Percentiles rank a stretch among this genome's conserved stretches.
These are phyloP conservation scores for Lentinus tigrinus DNA, from an alignment of 768 basidiomycete species.

Conservation along the genomic window DNA sequence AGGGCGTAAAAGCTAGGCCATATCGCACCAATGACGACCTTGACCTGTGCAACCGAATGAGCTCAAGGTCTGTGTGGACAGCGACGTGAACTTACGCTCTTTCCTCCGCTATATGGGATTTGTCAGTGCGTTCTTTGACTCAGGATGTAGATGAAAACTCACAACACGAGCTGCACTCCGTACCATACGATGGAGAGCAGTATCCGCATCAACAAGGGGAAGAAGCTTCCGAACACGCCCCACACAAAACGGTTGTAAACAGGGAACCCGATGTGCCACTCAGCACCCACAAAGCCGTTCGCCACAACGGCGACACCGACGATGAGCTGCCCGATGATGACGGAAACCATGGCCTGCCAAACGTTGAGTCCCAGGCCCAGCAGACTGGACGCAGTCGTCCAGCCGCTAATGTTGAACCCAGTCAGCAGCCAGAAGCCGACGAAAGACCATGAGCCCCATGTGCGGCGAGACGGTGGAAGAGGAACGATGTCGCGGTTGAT, in stretches of 20 bases:
- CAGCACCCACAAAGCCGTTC: constrained; percentile 18
- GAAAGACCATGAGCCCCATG: constrained; percentile 22
- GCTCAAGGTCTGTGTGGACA: not conserved
- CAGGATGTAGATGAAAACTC: not conserved
- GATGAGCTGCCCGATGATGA: constrained; percentile 17
- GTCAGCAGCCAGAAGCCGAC: constrained; percentile 22
- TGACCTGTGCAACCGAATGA: not conserved
- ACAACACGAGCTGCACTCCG: constrained; percentile 18
- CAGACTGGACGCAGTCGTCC: constrained; percentile 18
- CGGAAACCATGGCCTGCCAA: constrained; percentile 21
- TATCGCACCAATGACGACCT: constrained; percentile 19
- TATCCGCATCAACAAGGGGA: constrained; percentile 20
- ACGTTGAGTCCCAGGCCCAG: constrained; percentile 17
- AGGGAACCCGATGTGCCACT: constrained; percentile 22
- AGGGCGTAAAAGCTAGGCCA: constrained; percentile 21
- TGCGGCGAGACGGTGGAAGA: constrained; percentile 20
- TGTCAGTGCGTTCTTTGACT: not conserved
- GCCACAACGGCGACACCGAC: constrained; percentile 14
- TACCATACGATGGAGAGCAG: constrained; percentile 22
- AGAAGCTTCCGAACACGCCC: constrained; percentile 21
- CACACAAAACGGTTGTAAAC: constrained; percentile 17
- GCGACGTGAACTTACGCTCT: not conserved
- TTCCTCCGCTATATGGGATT: not conserved
- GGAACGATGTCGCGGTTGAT: constrained; percentile 23
- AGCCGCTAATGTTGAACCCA: constrained; percentile 20